Base-by-base conservation (phyloP, 2,329 filamentous ascomycete species). In the Alternaria dauci region DNA sequence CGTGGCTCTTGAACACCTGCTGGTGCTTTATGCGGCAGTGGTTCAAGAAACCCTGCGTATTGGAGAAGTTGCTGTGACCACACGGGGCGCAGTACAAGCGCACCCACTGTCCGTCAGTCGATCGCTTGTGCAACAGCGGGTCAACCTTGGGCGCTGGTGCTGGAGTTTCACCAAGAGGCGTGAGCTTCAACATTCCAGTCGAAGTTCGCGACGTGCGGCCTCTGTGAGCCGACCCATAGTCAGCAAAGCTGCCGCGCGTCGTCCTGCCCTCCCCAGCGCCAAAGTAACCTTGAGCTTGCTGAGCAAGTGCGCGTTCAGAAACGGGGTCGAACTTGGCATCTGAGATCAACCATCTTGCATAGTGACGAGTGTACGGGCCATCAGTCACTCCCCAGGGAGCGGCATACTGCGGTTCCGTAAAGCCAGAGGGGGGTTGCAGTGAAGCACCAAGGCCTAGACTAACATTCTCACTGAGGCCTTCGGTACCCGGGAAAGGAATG, bases 41-140 rank as follows among this genome's bases (percentile, higher is more conserved):
- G 75, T 99, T 99, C 81, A 99, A 95, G 80, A 98, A 98, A n/a
- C 95, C 95, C 79, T 98, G 95, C 0, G 94, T 96, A 81, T 94
- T 98, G 57, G 91, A 94, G 75, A 98, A 98, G 78, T 97, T 92
- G 76, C 93, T 92, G 65, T 94, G 87, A 51, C 93, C 86, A 79
- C 95, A 98, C 77, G 95, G 91, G 42, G 81, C 81, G 82, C 95
- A 99, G 65, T 96, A 90, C 50, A 98, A 86, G 80, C 96, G 96
- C 66, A 98, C 94, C 66, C 90, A 89, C 74, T 92, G 86, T 57
- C 92, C 92, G 79, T 98, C 94, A 20, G 85, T 87, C 55, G 91
- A 89, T 71, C 93, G 90, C 80, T 93, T 94, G 76, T 97, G 85
- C 67, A 95, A 85, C 78, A 94, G 92, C 58, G 93, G 93, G 5